phyloP scores from a whole-genome alignment of 352 stramenopile genomes.

The Phytophthora litchii region DNA sequence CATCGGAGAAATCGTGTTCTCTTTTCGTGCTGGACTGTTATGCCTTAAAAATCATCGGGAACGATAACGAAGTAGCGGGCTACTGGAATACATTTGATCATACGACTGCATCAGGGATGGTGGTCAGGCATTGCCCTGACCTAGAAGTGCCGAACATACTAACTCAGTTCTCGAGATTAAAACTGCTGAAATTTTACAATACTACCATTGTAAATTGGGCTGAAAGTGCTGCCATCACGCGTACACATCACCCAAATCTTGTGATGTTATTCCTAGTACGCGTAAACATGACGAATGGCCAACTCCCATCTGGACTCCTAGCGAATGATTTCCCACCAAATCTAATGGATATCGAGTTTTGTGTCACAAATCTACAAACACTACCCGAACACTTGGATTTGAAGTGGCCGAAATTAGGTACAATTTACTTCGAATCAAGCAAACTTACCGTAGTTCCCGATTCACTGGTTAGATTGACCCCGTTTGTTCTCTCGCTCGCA shows the following conservation, averaged over 20 bases:
- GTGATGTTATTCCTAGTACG: slow-evolving; percentile 43
- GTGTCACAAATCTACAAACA: slow-evolving; percentile 32
- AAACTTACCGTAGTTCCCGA: slow-evolving; percentile 10
- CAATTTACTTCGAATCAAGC: slow-evolving; percentile 16
- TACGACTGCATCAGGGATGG: slow-evolving; percentile 13
- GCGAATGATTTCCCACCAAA: slow-evolving; percentile 29
- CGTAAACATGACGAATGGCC: slow-evolving; percentile 32
- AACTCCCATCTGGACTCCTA: slow-evolving; percentile 39
- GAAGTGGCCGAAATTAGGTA: slow-evolving; percentile 31
- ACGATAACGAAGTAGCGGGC: neutral
- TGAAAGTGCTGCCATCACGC: slow-evolving; percentile 29
- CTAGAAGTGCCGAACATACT: slow-evolving; percentile 41
- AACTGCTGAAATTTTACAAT: slow-evolving; percentile 44
- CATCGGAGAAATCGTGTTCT: slow-evolving; percentile 27
- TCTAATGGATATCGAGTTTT: slow-evolving; percentile 43
- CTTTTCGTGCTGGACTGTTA: slow-evolving; percentile 39
- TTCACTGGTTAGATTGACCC: slow-evolving; percentile 11
- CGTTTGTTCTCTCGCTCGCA: slow-evolving; percentile 13
- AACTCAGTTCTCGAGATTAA: slow-evolving; percentile 36
- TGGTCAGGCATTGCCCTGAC: slow-evolving; percentile 35
- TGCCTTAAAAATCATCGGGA: neutral
- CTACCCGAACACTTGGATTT: slow-evolving; percentile 41
- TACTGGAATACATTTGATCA: slow-evolving; percentile 27
- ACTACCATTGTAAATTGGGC: slow-evolving; percentile 36
- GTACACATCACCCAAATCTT: slow-evolving; percentile 32